phyloP scores from a whole-genome alignment of 202 grass and related monocot genomes.

The Zoysia matrella region DNA sequence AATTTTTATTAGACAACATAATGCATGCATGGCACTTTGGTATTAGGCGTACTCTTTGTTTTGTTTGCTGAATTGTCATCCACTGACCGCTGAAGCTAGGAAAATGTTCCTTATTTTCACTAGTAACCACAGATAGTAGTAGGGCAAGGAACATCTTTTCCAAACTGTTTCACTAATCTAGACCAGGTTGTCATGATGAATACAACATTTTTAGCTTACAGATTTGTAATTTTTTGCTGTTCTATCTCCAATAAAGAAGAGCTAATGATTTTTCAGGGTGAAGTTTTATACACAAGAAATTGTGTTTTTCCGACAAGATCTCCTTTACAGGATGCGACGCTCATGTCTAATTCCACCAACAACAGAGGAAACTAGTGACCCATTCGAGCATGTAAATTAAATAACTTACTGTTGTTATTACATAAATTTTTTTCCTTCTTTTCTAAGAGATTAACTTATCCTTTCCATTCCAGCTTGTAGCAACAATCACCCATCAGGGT shows the following conservation, averaged over 20 bases:
- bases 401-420: constrained; percentile 1
- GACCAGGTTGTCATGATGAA: background rate
- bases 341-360: constrained; percentile 83
- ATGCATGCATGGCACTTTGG: background rate
- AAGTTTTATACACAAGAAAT: constrained; percentile 99
- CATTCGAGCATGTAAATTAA: constrained; percentile 83
- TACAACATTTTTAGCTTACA: background rate
- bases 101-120: constrained; percentile 24
- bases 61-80: constrained; percentile 8
- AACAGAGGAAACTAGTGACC: constrained; percentile 86
- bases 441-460: constrained; percentile 36
- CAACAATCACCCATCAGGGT: constrained; percentile 96
- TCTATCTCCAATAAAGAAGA: constrained; percentile 27
- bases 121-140: constrained; percentile 11
- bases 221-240: constrained; percentile 3
- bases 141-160: constrained; percentile 16
- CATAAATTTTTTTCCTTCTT: background rate
- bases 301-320: constrained; percentile 95
- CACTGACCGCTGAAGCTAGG: constrained; percentile 2
- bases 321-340: constrained; percentile 94
- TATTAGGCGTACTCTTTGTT: background rate
- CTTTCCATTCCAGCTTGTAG: constrained; percentile 77
- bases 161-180: constrained; percentile 29
- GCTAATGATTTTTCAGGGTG: constrained; percentile 50
- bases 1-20: background rate